Evolutionary conservation across 2,329 filamentous ascomycete genomes (phyloP), one percentile per base, ranked within the genome.

Genomic region (Epichloe sp.): DNA sequence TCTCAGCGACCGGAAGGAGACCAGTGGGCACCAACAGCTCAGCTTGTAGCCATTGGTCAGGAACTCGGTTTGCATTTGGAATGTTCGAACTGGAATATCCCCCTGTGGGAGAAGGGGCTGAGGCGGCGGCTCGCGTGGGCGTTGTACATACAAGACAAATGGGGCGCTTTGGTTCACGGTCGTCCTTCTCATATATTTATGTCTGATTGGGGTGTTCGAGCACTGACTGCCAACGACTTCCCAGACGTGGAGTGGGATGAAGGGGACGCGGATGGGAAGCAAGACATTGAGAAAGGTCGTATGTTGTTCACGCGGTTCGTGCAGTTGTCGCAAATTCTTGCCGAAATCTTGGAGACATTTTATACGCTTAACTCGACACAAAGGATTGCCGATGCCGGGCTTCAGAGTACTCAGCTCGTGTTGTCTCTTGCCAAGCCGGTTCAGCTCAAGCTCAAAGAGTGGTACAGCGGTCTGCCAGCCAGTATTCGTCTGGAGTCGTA

Each of bases 111-210:
- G 65, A 85, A 86, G 58, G 86, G 88, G 0, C 66, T 95, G 53
- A 78, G 90, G 54, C 93, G 91, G 64, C 80, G 90, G 47, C 77
- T 95, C 42, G 88, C 88, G 1, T 95, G 90, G 89, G 89, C 87
- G 2, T 68, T 95, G 48, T 95, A 93, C 64, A 91, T 94, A 84
- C 88, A 95, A 68, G 90, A 96, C 67, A 94, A 78, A 66, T 95
- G 89, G 89, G 87, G 86, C 15, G 83, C 88, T 2, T 73, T 95
- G 19, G 83, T 93, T 23, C 86, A 94, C 61, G 88, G 88, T 45
- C 82, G 88, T 11, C 89, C 88, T 1, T 93, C 88, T 4, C 88
- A 94, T 57, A 78, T 82, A 41, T 77, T 79, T 56, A 65, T 71
- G 19, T 69, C 74, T 45, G 80, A 94, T 65, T 95, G 88, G 88